Conservation (phyloP, 306 rosid species). For the Mucuna pruriens region DNA sequence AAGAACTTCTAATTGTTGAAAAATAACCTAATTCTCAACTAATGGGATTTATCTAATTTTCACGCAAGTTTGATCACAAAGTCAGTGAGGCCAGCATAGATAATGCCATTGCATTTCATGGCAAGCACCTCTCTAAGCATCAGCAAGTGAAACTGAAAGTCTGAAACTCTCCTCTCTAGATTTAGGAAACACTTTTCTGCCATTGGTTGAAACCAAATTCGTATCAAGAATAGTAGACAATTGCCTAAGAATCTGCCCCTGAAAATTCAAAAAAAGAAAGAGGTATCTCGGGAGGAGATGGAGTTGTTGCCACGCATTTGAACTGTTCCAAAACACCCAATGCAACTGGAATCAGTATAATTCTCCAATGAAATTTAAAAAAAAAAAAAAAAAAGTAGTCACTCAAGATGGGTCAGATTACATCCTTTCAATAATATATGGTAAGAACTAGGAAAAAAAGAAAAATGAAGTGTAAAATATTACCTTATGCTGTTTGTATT, state of each 20-base stretch:
- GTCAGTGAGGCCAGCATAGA: slow-evolving; percentile 35
- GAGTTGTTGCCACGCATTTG: slow-evolving; percentile 74
- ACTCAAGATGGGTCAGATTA: background rate
- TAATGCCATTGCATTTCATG: slow-evolving; percentile 27
- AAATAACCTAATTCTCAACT: slow-evolving; percentile 35
- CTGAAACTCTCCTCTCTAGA: background rate
- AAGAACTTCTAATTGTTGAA: slow-evolving; percentile 20
- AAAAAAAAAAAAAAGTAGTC: too few relatives aligned
- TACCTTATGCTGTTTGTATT: slow-evolving; percentile 92
- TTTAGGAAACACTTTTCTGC: slow-evolving; percentile 11
- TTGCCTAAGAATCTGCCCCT: slow-evolving; percentile 35
- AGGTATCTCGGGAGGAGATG: slow-evolving; percentile 89
- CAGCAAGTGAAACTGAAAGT: slow-evolving; percentile 9
- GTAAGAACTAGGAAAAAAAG: background rate
- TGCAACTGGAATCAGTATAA: slow-evolving; percentile 26
- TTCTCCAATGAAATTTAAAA: too few relatives aligned
- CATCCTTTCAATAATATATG: background rate
- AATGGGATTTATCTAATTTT: background rate
- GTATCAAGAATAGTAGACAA: slow-evolving; percentile 19
- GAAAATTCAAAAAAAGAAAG: slow-evolving; percentile 58
- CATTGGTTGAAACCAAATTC: slow-evolving; percentile 27
- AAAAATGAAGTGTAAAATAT: background rate
- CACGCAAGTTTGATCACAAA: background rate
- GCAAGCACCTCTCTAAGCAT: slow-evolving; percentile 29
- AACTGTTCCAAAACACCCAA: slow-evolving; percentile 59